Percentiles rank a stretch among this genome's conserved stretches.
phyloP scores from a whole-genome alignment of 208 protist species.

The Acanthamoeba sp. region DNA sequence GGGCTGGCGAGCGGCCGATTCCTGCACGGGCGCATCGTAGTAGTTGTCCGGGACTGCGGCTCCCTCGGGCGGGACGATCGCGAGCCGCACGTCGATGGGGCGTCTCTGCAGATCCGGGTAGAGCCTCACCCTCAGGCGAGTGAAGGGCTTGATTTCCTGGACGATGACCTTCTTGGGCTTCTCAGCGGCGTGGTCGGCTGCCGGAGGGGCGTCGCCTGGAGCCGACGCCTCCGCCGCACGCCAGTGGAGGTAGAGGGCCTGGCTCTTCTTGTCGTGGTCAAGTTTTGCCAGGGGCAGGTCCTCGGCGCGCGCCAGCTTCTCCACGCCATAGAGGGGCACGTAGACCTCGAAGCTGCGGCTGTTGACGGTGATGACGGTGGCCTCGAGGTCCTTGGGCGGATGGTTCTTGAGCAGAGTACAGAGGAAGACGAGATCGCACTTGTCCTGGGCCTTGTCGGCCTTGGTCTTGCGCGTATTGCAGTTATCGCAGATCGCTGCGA shows the following conservation, averaged over 20 bases:
- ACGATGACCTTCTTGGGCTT: constrained; percentile 2
- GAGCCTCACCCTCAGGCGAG: constrained; percentile 60
- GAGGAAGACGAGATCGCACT: constrained; percentile 77
- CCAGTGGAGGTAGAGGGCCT: constrained; percentile 53
- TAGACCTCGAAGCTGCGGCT: constrained; percentile 64
- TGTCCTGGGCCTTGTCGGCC: constrained; percentile 76
- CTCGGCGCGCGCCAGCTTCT: constrained; percentile 56
- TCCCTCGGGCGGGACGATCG: constrained; percentile 27
- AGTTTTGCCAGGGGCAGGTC: constrained; percentile 63
- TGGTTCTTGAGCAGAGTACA: constrained; percentile 72
- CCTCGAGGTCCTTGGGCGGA: constrained; percentile 65
- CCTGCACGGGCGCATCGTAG: background rate
- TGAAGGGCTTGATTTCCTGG: constrained; percentile 73
- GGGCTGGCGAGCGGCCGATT: background rate
- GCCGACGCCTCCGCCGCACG: no score
- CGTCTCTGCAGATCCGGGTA: constrained; percentile 55
- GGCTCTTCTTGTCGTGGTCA: constrained; percentile 68
- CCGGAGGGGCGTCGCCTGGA: background rate
- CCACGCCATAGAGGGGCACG: constrained; percentile 69
- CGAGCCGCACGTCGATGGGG: constrained; percentile 68
- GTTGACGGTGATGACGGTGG: constrained; percentile 55
- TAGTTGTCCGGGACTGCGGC: constrained; percentile 23
- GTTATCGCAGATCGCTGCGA: constrained; percentile 25
- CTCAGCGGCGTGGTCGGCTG: background rate
- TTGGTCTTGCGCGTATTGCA: constrained; percentile 72